Percentiles rank a stretch among this genome's conserved stretches.
phyloP scores from a whole-genome alignment of 805 yeast species.

The Zygotorulaspora sp. region DNA sequence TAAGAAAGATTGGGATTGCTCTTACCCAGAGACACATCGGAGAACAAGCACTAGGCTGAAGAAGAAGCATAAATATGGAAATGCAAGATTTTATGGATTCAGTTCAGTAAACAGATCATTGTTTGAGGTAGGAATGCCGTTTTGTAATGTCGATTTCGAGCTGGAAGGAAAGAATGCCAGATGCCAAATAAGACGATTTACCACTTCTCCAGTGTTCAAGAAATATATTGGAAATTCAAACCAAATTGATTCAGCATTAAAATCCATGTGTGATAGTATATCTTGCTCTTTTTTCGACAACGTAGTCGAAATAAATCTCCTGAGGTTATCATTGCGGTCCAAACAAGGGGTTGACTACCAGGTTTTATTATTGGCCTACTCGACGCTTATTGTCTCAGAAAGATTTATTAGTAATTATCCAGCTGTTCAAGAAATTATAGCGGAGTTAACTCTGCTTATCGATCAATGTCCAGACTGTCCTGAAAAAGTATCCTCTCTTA shows the following conservation, averaged over 20 bases:
- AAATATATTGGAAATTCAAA: constrained; percentile 10
- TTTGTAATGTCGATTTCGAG: constrained; percentile 14
- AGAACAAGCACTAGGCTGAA: constrained; percentile 14
- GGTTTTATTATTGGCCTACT: constrained; percentile 7
- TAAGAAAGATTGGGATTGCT: constrained; percentile 11
- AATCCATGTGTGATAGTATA: constrained; percentile 5
- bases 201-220: constrained; percentile 8
- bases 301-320: constrained; percentile 6
- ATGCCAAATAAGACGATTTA: constrained; percentile 4
- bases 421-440: constrained; percentile 8
- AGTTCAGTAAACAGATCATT: constrained; percentile 15
- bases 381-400: constrained; percentile 11
- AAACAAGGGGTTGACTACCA: constrained; percentile 6
- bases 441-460: constrained; percentile 8
- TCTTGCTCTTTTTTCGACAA: constrained; percentile 10
- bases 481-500: constrained; percentile 12
- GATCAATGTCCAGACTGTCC: constrained; percentile 14
- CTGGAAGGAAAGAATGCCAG: constrained; percentile 12
- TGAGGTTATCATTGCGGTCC: constrained; percentile 7
- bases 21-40: constrained; percentile 12
- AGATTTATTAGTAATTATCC: constrained; percentile 8
- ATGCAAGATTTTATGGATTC: constrained; percentile 14
- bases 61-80: constrained; percentile 10
- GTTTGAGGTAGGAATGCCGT: constrained; percentile 16
- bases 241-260: constrained; percentile 3